These are phyloP conservation scores for Rhynchospora pubera DNA, from an alignment of 176 grass and related monocot species.

Conservation along the genomic window DNA sequence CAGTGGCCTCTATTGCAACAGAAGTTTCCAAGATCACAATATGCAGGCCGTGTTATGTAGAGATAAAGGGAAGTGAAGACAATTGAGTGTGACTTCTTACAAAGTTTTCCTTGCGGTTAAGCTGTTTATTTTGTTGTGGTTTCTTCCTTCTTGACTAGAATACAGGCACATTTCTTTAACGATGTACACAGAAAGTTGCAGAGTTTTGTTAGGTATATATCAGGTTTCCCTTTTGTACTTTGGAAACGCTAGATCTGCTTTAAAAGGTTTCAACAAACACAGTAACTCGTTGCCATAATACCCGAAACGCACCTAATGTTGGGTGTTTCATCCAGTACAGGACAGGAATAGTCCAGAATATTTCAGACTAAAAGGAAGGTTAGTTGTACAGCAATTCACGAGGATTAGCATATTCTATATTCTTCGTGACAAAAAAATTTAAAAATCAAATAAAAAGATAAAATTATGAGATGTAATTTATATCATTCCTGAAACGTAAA, in stretches of 20 bases:
- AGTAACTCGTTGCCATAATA: no score
- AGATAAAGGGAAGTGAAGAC: not conserved
- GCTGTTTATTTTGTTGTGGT: not conserved
- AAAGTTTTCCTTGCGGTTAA: not conserved
- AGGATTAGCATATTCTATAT: no score
- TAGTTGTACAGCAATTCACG: no score
- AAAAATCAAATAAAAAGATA: no score
- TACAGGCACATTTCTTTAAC: not conserved
- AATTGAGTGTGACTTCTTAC: not conserved
- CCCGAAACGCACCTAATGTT: no score
- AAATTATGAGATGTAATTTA: no score
- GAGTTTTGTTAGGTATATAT: not conserved
- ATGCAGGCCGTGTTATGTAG: slow-evolving; percentile 66
- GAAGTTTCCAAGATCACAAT: slow-evolving; percentile 51
- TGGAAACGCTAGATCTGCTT: not conserved
- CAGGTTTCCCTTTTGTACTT: not conserved
- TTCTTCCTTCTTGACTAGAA: not conserved
- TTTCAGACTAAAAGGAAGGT: no score
- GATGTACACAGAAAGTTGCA: not conserved
- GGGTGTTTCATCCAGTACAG: no score
- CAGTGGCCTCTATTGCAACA: slow-evolving; percentile 73
- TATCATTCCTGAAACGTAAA: no score
- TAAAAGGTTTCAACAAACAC: not conserved
- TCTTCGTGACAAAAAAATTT: no score
- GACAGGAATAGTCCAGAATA: no score